A percentile compares a stretch with the other conserved stretches of the same genome.
Evolutionary conservation across 208 protist genomes (phyloP).

Genomic region (Leishmania martiniquensis): DNA sequence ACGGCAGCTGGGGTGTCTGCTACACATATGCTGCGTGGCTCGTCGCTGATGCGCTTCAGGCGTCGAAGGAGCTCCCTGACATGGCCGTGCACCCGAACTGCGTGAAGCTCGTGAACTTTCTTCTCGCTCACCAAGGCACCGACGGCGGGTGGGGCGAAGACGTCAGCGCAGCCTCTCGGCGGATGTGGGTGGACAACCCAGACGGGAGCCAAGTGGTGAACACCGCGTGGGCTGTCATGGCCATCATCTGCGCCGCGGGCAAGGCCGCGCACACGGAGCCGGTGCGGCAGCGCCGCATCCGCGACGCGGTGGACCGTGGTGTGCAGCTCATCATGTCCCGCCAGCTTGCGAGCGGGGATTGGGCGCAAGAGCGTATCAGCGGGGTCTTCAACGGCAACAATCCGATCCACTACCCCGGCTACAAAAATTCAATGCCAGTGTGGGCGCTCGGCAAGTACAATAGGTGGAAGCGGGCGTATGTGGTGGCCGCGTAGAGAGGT

Average conservation of each 20-base stretch:
- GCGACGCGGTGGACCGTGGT: constrained; percentile 80
- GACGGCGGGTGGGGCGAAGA: constrained; percentile 98
- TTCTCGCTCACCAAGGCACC: constrained; percentile 92
- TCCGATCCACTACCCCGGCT: constrained; percentile 97
- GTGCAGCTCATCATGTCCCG: constrained; percentile 85
- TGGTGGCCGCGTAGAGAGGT: constrained; percentile 4
- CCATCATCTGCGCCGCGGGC: constrained; percentile 85
- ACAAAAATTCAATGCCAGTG: constrained; percentile 97
- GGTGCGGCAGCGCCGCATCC: constrained; percentile 29
- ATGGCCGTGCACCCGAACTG: constrained; percentile 81
- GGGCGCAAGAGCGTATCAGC: constrained; percentile 93
- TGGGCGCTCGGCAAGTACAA: constrained; percentile 96
- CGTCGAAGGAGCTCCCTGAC: constrained; percentile 67
- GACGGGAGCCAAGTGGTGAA: constrained; percentile 95
- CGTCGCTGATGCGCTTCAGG: constrained; percentile 91
- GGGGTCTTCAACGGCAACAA: constrained; percentile 99
- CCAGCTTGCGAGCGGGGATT: constrained; percentile 89
- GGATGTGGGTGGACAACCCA: constrained; percentile 86
- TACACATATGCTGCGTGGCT: constrained; percentile 98
- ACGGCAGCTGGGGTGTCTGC: constrained; percentile 97
- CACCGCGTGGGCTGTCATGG: constrained; percentile 96
- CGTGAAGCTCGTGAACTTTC: constrained; percentile 85
- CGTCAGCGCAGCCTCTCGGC: constrained; percentile 88
- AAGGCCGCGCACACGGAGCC: constrained; percentile 28
- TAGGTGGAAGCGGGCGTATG: constrained; percentile 66